Evolutionary conservation across 495 filamentous ascomycete genomes (phyloP).

Genomic region (Penicillium herquei): DNA sequence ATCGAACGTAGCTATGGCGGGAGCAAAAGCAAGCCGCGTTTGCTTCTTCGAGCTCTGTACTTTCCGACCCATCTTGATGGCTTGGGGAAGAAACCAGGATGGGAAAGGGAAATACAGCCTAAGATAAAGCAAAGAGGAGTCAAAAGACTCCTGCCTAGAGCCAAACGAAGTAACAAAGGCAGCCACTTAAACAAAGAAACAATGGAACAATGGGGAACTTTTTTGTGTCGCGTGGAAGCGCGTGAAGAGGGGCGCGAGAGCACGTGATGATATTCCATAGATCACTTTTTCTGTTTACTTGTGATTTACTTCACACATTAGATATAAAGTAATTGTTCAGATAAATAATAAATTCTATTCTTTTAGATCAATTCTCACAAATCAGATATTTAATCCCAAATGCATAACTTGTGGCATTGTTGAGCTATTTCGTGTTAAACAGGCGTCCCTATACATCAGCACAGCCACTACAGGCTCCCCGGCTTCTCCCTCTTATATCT

Average conservation of each 20-base stretch:
- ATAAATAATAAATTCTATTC: not conserved
- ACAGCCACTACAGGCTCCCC: too few relatives aligned
- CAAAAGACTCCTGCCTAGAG: too few relatives aligned
- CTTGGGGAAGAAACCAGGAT: not conserved
- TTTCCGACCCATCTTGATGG: constrained; percentile 40
- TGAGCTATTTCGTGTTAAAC: too few relatives aligned
- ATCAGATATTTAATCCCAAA: too few relatives aligned
- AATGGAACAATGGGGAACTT: not conserved
- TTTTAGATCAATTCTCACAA: too few relatives aligned
- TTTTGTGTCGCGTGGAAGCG: constrained; percentile 11
- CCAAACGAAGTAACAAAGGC: too few relatives aligned
- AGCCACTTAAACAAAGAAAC: not conserved
- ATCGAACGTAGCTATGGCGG: constrained; percentile 24
- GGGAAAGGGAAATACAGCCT: not conserved
- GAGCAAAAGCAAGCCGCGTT: constrained; percentile 46
- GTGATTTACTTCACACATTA: not conserved
- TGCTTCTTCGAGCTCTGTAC: constrained; percentile 37
- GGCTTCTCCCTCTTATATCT: too few relatives aligned
- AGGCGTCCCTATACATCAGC: too few relatives aligned
- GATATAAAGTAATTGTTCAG: not conserved
- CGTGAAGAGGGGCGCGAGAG: constrained; percentile 9
- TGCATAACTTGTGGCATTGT: too few relatives aligned
- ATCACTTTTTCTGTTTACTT: not conserved
- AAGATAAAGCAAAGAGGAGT: not conserved
- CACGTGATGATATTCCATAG: constrained; percentile 8